A percentile compares a stretch with the other conserved stretches of the same genome.
Conservation (phyloP, 495 filamentous ascomycete species). For the Aspergillus mulundensis region DNA sequence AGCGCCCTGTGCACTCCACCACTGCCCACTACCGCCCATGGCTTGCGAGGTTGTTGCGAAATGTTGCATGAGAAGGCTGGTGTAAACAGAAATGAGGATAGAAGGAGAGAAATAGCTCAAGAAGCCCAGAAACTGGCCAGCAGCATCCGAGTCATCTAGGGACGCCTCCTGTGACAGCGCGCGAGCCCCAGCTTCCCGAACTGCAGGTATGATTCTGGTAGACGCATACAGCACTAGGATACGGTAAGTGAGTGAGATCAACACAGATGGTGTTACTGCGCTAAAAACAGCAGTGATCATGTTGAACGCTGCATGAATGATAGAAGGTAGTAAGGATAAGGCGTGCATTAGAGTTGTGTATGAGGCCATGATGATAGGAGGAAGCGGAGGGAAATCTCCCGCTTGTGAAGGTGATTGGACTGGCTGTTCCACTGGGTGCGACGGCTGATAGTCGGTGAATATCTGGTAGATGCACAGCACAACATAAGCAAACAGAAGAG, state of each 20-base stretch:
- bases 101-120: constrained; percentile 89
- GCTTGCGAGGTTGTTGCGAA: constrained; percentile 67
- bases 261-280: constrained; percentile 89
- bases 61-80: constrained; percentile 93
- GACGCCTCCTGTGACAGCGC: constrained; percentile 78
- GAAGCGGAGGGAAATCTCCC: constrained; percentile 88
- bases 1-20: constrained; percentile 78
- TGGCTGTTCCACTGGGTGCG: constrained; percentile 50
- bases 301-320: constrained; percentile 77
- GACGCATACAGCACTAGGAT: constrained; percentile 91
- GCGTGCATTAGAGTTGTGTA: constrained; percentile 85
- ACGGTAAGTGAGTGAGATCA: constrained; percentile 89
- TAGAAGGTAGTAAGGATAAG: constrained; percentile 76
- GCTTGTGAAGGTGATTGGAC: constrained; percentile 49
- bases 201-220: constrained; percentile 92
- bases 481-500: constrained; percentile 91
- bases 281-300: constrained; percentile 86
- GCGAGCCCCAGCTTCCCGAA: constrained; percentile 77
- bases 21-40: constrained; percentile 64
- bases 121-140: constrained; percentile 70
- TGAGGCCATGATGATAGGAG: constrained; percentile 97
- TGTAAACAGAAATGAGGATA: constrained; percentile 92
- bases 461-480: constrained; percentile 98
- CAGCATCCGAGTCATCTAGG: constrained; percentile 79
- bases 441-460: constrained; percentile 94